phyloP scores from a whole-genome alignment of 139 green algal genomes.

The Penium margaritaceum region DNA sequence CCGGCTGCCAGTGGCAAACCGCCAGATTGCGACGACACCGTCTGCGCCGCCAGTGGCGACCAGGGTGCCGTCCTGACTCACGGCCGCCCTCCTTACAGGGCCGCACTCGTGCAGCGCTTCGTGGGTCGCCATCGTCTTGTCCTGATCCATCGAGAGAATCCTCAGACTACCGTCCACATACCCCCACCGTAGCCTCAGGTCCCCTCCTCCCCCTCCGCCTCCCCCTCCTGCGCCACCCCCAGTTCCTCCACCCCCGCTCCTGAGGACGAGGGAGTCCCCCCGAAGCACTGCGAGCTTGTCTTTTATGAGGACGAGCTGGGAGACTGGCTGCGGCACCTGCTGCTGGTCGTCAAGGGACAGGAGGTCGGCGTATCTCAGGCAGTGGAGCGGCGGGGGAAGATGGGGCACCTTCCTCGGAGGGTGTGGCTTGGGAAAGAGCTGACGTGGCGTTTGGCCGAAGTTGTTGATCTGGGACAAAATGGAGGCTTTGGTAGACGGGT shows the following conservation, averaged over 20 bases:
- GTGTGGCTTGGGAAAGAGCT: conserved; percentile 46
- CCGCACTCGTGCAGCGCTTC: conserved; percentile 24
- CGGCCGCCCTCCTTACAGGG: conserved; percentile 19
- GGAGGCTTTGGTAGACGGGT: conserved; percentile 14
- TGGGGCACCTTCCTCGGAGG: background rate
- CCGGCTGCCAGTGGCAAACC: no score
- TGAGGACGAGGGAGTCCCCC: conserved; percentile 42
- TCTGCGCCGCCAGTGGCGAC: conserved; percentile 31
- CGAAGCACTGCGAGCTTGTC: conserved; percentile 5
- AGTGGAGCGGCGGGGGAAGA: background rate
- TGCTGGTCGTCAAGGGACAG: conserved; percentile 10
- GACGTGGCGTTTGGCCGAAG: conserved; percentile 51
- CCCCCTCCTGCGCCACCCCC: no score
- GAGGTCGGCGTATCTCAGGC: conserved; percentile 2
- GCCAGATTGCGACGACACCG: conserved; percentile 23
- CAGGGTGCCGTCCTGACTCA: conserved; percentile 23
- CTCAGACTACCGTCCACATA: conserved; percentile 55
- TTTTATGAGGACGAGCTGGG: conserved; percentile 14
- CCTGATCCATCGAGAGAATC: conserved; percentile 40
- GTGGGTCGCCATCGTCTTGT: conserved; percentile 27
- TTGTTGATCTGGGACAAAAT: conserved; percentile 48
- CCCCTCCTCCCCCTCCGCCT: conserved; percentile 42
- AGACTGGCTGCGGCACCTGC: background rate
- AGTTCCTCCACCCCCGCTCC: no score
- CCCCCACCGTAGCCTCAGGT: conserved; percentile 46